These are phyloP conservation scores for Tetraselmis chui DNA, from an alignment of 139 green algal genomes.

Conservation along the genomic window DNA sequence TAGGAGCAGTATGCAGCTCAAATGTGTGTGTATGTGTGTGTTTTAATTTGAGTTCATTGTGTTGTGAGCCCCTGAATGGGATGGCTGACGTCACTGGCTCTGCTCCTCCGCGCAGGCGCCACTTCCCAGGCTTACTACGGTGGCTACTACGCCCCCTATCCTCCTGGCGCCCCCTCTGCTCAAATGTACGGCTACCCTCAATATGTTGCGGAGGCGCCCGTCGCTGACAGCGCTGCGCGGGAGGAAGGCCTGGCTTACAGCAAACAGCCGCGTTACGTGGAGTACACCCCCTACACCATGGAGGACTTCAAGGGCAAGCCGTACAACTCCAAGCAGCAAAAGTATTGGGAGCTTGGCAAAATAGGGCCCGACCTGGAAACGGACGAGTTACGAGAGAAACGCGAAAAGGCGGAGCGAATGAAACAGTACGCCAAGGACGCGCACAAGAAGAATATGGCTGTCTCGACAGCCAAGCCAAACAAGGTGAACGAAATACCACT, in stretches of 20 bases:
- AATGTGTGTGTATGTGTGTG: no score
- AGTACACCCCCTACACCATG: constrained; percentile 35
- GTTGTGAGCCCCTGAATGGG: no score
- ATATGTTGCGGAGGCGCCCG: not conserved
- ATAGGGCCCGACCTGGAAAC: constrained; percentile 55
- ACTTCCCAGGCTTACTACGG: not conserved
- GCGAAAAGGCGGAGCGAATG: not conserved
- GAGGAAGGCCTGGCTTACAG: constrained; percentile 31
- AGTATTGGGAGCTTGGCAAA: constrained; percentile 67
- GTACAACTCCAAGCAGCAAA: constrained; percentile 40
- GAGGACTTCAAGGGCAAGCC: constrained; percentile 55
- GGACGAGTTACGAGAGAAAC: constrained; percentile 50
- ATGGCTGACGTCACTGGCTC: no score
- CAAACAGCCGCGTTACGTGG: constrained; percentile 31
- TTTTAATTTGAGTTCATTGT: no score
- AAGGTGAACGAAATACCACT: no score
- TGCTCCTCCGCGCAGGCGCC: no score
- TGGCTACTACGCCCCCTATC: no score
- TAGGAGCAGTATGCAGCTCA: no score
- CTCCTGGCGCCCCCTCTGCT: not conserved
- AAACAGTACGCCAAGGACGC: not conserved
- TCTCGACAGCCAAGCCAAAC: no score
- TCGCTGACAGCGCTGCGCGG: not conserved
- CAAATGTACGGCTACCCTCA: not conserved
- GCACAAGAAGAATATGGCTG: not conserved